Base-by-base conservation (phyloP, 768 basidiomycete genomes). In the Boletus reticuloceps region DNA sequence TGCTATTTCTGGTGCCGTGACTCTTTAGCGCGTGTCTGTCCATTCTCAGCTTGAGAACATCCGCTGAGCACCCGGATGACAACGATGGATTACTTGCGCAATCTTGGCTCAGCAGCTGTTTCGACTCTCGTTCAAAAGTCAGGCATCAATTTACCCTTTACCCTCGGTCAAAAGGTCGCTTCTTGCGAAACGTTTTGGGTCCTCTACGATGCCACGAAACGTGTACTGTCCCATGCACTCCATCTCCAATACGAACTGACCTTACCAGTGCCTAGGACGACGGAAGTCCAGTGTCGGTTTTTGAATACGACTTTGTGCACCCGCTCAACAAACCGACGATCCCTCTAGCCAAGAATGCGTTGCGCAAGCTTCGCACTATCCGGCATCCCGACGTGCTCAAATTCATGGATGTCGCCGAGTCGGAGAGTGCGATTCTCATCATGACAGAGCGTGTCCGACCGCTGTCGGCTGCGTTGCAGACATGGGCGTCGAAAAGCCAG, bases 361-460 rank as follows among this genome's bases (percentile, higher is more conserved):
- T 98, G 45, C 85, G 89, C 53, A 98, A 96, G 69, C 77, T 98
- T 14, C 83, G 95, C 41, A 89, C 91, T 4, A 91, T 88, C 10
- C 84, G 97, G 36, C 97, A 99, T 78, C 97, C 97, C 0, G 94
- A 98, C 71, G 84, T 98, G 2, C 83, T 99, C 62, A 95, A 91
- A 68, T 98, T 95, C 73, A 83, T 99, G 76, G 97, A 98, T 59
- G 91, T 83, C 2, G 84, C 92, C 17, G 95, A 98, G 69, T 88
- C 93, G 2, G 97, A 98, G 49, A 82, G 83, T 13, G 82, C 82
- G 1, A 82, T 98, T 41, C 88, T 91, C 69, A 90, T 99, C 64
- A 90, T 98, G 79, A 99, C 97, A 1, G 97, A 99, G 72, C 87
- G 92, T 5, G 88, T 98, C 13, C 79, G 82, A 32, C 92, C 96